Evolutionary conservation across 495 filamentous ascomycete genomes (phyloP), one percentile per base, ranked within the genome.

Genomic region (Penicillium cosmopolitanum): DNA sequence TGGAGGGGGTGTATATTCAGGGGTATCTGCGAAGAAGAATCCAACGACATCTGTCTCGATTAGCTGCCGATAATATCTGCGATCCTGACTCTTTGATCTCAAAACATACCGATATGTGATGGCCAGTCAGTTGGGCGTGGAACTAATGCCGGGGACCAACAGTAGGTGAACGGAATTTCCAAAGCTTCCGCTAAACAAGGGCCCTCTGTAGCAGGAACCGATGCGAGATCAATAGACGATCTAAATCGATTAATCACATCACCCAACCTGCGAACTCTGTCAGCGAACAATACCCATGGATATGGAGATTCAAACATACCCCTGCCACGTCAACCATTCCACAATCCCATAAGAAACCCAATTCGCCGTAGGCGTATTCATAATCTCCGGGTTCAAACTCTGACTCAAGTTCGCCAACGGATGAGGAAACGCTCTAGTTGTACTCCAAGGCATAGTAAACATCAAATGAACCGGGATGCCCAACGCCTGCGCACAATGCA

Each of bases 301-400:
- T 5, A 15, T 9, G 36, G 0, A 38, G 36, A 38, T 13, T n/a
- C 15, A 12, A 38, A 59, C 73, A 52, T 61, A 82, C 81, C 86
- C 86, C 73, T 89, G 85, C 85, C 87, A 88, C 9, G 84, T 89
- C 53, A 89, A 66, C 77, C 83, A 82, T 44, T 90, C 87, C 15
- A 88, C 83, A 28, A 88, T 66, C 4, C 74, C 76, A 66, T 87
- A 88, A 0, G 83, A 84, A 16, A 87, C 72, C 62, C 77, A 84
- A 68, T 88, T 88, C 1, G 79, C 81, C 13, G 78, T 67, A 25
- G 65, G 68, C 25, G 72, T 57, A 60, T 78, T 81, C 8, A 72
- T 77, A 28, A 76, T 73, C 0, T 76, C 76, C 15, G 73, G 75
- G 35, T 79, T 73, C 44, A 53, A 35, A 8, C 35, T 52, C 18